These are phyloP conservation scores for Persicaria tinctoria DNA, from an alignment of 148 eudicot species.

Conservation along the genomic window DNA sequence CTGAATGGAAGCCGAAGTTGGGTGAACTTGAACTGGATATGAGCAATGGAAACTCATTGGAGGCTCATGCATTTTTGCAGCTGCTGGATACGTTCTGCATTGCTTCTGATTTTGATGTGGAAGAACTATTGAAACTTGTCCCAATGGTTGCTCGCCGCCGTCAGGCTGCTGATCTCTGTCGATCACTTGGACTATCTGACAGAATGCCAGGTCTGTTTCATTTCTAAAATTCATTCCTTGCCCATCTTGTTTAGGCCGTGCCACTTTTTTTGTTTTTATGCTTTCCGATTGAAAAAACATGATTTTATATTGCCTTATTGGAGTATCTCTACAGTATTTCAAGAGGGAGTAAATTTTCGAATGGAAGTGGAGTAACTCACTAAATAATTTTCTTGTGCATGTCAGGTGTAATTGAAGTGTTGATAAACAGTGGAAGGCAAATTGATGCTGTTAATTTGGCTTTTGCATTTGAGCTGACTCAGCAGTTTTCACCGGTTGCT, in stretches of 20 bases:
- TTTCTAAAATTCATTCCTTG: background rate
- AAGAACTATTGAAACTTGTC: conserved; percentile 62
- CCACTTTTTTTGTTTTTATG: background rate
- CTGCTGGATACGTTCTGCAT: conserved; percentile 76
- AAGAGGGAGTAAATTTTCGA: background rate
- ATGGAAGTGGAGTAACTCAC: background rate
- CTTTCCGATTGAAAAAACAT: background rate
- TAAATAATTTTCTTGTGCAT: background rate
- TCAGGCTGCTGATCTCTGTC: conserved; percentile 96
- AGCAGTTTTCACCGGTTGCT: conserved; percentile 71
- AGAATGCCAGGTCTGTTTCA: conserved; percentile 69
- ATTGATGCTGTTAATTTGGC: conserved; percentile 97
- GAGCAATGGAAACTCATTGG: conserved; percentile 90
- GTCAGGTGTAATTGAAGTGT: conserved; percentile 78
- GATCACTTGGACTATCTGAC: conserved; percentile 82
- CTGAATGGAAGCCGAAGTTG: conserved; percentile 90
- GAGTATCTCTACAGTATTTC: background rate
- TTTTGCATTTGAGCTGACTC: conserved; percentile 82
- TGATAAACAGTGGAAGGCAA: conserved; percentile 83
- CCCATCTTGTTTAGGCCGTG: background rate
- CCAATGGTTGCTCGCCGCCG: conserved; percentile 98
- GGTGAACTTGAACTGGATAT: conserved; percentile 84
- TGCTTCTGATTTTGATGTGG: conserved; percentile 66
- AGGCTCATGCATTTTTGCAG: conserved; percentile 98
- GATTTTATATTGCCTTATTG: background rate